A percentile compares a stretch with the other conserved stretches of the same genome.
These are phyloP conservation scores for Wickerhamomyces rabaulensis DNA, from an alignment of 805 yeast genomes.

Conservation along the genomic window DNA sequence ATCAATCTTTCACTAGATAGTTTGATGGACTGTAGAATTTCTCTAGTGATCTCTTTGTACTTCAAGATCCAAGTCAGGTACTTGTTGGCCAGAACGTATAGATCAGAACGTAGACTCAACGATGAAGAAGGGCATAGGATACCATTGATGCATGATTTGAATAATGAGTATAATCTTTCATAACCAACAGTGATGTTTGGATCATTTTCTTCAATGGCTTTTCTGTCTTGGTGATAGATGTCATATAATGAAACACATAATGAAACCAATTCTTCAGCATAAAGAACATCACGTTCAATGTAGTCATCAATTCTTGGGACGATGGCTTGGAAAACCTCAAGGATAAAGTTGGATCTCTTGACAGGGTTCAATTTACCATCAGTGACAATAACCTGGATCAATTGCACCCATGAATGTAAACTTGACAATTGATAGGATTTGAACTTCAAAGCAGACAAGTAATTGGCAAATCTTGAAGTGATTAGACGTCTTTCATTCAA, in stretches of 20 bases:
- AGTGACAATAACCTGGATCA: slow-evolving; percentile 67
- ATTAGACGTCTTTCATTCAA: slow-evolving; percentile 20
- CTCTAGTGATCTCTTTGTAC: slow-evolving; percentile 37
- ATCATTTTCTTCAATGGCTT: slow-evolving; percentile 25
- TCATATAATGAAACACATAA: slow-evolving; percentile 68
- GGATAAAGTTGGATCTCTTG: slow-evolving; percentile 55
- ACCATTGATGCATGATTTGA: slow-evolving; percentile 71
- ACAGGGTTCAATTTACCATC: slow-evolving; percentile 47
- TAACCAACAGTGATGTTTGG: slow-evolving; percentile 36
- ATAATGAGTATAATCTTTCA: slow-evolving; percentile 60
- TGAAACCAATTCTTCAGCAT: slow-evolving; percentile 74
- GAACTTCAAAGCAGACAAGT: slow-evolving; percentile 41
- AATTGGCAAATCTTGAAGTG: slow-evolving; percentile 36
- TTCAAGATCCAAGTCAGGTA: slow-evolving; percentile 49
- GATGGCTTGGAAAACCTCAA: slow-evolving; percentile 70
- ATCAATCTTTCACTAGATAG: slow-evolving; percentile 57
- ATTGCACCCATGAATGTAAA: slow-evolving; percentile 77
- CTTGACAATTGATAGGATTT: slow-evolving; percentile 51
- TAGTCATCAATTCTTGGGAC: slow-evolving; percentile 75
- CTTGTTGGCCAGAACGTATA: slow-evolving; percentile 68
- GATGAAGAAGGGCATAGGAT: slow-evolving; percentile 67
- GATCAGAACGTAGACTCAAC: slow-evolving; percentile 64
- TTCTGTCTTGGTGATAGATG: slow-evolving; percentile 46
- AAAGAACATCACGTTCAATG: slow-evolving; percentile 56
- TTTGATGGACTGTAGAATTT: slow-evolving; percentile 48